Conservation (phyloP, 495 filamentous ascomycete species). For the Aspergillus cristatus region DNA sequence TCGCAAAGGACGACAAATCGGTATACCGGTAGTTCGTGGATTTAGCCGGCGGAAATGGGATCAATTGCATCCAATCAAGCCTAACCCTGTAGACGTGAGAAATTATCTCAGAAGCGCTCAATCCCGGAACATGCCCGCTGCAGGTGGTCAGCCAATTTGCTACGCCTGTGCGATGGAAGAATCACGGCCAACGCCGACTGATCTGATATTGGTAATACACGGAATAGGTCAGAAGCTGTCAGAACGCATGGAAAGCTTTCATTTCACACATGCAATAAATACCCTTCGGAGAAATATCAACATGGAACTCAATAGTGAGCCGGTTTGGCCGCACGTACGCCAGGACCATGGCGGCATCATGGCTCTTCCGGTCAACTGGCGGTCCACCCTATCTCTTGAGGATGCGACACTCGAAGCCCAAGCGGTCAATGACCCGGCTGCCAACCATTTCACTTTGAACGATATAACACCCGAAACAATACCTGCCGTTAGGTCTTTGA, state of each 20-base stretch:
- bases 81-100: slow-evolving; percentile 35
- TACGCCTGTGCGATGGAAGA: slow-evolving; percentile 47
- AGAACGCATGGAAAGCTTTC: slow-evolving; percentile 88
- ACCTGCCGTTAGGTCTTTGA: slow-evolving; percentile 77
- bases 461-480: slow-evolving; percentile 92
- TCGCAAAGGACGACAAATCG: slow-evolving; percentile 70
- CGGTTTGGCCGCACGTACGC: slow-evolving; percentile 64
- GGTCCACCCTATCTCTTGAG: slow-evolving; percentile 74
- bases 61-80: slow-evolving; percentile 56
- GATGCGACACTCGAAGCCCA: slow-evolving; percentile 49
- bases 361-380: slow-evolving; percentile 83
- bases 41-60: slow-evolving; percentile 75
- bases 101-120: slow-evolving; percentile 38
- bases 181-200: slow-evolving; percentile 65
- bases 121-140: slow-evolving; percentile 15
- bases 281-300: slow-evolving; percentile 80
- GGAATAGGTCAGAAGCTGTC: slow-evolving; percentile 97
- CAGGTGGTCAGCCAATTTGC: slow-evolving; percentile 31
- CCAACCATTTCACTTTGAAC: slow-evolving; percentile 65
- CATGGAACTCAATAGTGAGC: slow-evolving; percentile 65
- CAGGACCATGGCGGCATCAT: slow-evolving; percentile 62
- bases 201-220: slow-evolving; percentile 84
- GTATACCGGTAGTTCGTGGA: slow-evolving; percentile 77
- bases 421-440: slow-evolving; percentile 36
- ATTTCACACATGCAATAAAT: slow-evolving; percentile 94